Percentiles rank a stretch among this genome's conserved stretches.
Conservation (phyloP, 169 alveolate genomes). For the Plasmodium vivax region DNA sequence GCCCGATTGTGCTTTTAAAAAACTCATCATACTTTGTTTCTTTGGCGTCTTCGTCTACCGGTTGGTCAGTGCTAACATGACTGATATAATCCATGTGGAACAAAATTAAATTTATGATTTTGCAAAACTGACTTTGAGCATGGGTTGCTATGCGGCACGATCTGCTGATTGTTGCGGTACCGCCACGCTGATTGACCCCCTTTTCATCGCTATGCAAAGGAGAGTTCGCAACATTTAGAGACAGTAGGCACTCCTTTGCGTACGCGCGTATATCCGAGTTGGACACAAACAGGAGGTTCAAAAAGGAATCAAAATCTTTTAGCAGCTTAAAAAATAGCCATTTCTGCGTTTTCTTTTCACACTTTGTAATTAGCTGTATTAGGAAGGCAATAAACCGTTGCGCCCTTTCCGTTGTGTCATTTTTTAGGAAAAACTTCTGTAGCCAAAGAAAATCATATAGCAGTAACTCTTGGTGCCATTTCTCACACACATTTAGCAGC, state of each 20-base stretch:
- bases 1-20: constrained; percentile 11
- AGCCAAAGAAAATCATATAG: constrained; percentile 16
- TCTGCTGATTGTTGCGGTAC: background rate
- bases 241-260: constrained; percentile 11
- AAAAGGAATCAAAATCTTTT: constrained; percentile 2
- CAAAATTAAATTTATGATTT: constrained; percentile 18
- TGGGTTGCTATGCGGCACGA: background rate
- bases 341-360: background rate
- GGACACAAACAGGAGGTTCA: constrained; percentile 7
- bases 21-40: constrained; percentile 4
- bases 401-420: background rate
- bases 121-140: constrained; percentile 9
- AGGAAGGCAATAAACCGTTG: constrained; percentile 46
- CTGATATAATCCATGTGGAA: constrained; percentile 19
- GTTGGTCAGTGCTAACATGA: background rate
- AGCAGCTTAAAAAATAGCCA: background rate
- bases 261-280: constrained; percentile 20
- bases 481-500: constrained; percentile 15
- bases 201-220: background rate
- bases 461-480: constrained; percentile 16
- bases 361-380: constrained; percentile 10
- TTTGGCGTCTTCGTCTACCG: background rate
- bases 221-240: background rate
- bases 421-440: constrained; percentile 31
- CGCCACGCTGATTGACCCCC: background rate